These are phyloP conservation scores for Saccharomyces hybrid DNA, from an alignment of 1,139 yeast species.

Conservation along the genomic window DNA sequence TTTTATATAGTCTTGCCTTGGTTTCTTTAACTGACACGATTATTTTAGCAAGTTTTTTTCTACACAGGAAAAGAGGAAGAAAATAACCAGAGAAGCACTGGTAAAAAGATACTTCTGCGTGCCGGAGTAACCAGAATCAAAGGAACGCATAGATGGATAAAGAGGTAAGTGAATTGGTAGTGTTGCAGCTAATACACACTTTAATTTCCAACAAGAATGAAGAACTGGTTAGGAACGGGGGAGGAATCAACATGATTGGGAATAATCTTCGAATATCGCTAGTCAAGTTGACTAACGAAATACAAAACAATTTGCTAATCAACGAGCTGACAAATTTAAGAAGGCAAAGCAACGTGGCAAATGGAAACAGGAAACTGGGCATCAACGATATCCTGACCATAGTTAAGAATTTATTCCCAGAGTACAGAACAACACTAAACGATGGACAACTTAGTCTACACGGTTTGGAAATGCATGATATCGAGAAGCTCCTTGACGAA, in stretches of 20 bases:
- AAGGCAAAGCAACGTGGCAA: constrained; percentile 6
- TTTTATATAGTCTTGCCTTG: neutral
- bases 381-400: constrained; percentile 28
- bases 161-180: constrained; percentile 24
- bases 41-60: neutral
- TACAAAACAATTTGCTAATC: constrained; percentile 26
- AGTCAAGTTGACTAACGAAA: constrained; percentile 29
- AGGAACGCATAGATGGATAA: constrained; percentile 10
- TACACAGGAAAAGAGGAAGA: neutral
- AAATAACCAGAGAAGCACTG: neutral
- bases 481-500: constrained; percentile 16
- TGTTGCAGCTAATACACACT: constrained; percentile 26
- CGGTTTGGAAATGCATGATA: constrained; percentile 23
- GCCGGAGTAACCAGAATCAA: neutral
- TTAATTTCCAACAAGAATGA: constrained; percentile 17
- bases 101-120: neutral
- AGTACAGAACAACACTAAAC: constrained; percentile 23
- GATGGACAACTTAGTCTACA: constrained; percentile 31
- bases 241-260: constrained; percentile 10
- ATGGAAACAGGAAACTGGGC: constrained; percentile 15
- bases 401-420: constrained; percentile 26
- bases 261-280: constrained; percentile 25
- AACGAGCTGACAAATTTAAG: constrained; percentile 17
- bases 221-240: constrained; percentile 4
- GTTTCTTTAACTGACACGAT: neutral